These are phyloP conservation scores for Phoma sp. DNA, from an alignment of 2,329 filamentous ascomycete species.

Conservation along the genomic window DNA sequence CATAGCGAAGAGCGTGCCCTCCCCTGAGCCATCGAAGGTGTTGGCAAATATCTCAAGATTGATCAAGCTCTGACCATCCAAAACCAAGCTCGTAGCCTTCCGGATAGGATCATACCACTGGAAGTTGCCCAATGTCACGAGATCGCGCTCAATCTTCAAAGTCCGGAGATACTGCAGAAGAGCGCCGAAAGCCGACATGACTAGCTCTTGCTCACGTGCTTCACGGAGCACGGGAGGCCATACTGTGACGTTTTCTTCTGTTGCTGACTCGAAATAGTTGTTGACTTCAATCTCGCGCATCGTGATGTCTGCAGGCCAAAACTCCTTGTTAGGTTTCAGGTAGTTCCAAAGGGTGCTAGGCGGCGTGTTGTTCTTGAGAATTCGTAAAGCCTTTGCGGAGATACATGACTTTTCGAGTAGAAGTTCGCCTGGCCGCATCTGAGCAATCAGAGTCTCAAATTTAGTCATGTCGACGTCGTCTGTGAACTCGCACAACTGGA, in stretches of 20 bases:
- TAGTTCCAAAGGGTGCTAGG: conserved; percentile 96
- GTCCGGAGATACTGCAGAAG: conserved; percentile 81
- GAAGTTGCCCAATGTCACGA: conserved; percentile 91
- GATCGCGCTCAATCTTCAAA: conserved; percentile 85
- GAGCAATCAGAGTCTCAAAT: conserved; percentile 95
- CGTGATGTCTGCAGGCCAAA: conserved; percentile 85
- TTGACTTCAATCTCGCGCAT: conserved; percentile 79
- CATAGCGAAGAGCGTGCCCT: conserved; percentile 88
- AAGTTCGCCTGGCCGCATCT: conserved; percentile 86
- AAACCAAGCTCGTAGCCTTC: conserved; percentile 84
- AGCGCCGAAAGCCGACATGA: conserved; percentile 91
- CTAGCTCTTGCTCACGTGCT: conserved; percentile 75
- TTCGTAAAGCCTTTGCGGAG: conserved; percentile 86
- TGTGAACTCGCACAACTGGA: conserved; percentile 88
- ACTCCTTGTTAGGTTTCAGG: conserved; percentile 84
- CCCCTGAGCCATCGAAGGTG: conserved; percentile 80
- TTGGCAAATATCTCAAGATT: conserved; percentile 98
- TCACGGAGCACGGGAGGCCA: conserved; percentile 81
- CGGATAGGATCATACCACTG: conserved; percentile 90
- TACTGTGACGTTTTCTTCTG: conserved; percentile 63
- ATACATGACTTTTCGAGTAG: conserved; percentile 82
- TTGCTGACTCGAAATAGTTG: conserved; percentile 74
- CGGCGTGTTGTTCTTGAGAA: conserved; percentile 92
- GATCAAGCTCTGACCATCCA: conserved; percentile 95
- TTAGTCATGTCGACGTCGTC: conserved; percentile 94